These are phyloP conservation scores for Lepiota venenata DNA, from an alignment of 768 basidiomycete genomes.

Conservation along the genomic window DNA sequence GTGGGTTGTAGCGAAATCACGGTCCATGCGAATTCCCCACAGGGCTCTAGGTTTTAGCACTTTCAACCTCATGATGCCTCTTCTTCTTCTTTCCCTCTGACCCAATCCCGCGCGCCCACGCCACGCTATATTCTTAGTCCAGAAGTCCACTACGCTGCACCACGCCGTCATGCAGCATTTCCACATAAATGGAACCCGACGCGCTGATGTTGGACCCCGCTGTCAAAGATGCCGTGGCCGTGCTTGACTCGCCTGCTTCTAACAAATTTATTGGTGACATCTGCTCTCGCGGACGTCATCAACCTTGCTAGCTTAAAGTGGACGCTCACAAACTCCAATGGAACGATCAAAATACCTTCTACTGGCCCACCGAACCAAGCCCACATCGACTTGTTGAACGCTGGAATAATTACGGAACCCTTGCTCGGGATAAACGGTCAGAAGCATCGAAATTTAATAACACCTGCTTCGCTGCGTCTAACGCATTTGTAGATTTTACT, in stretches of 20 bases:
- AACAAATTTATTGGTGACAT: not conserved
- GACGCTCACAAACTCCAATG: constrained; percentile 53
- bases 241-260: not conserved
- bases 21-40: too few relatives aligned
- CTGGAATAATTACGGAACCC: constrained; percentile 52
- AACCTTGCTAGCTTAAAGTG: constrained; percentile 45
- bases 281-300: constrained; percentile 18
- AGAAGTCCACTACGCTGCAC: not conserved
- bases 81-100: constrained; percentile 1
- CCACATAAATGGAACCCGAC: not conserved
- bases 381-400: constrained; percentile 49
- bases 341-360: constrained; percentile 50
- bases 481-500: constrained; percentile 37
- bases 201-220: not conserved
- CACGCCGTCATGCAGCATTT: not conserved
- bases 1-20: too few relatives aligned
- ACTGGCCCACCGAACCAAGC: constrained; percentile 45
- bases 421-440: constrained; percentile 52
- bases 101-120: not conserved
- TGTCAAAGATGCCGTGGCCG: not conserved
- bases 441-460: not conserved
- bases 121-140: not conserved
- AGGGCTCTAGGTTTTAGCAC: too few relatives aligned
- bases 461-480: not conserved
- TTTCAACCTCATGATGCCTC: not conserved